Evolutionary conservation across 371 early-diverging fungal species (phyloP).

Genomic region (Apophysomyces trapeziformis): DNA sequence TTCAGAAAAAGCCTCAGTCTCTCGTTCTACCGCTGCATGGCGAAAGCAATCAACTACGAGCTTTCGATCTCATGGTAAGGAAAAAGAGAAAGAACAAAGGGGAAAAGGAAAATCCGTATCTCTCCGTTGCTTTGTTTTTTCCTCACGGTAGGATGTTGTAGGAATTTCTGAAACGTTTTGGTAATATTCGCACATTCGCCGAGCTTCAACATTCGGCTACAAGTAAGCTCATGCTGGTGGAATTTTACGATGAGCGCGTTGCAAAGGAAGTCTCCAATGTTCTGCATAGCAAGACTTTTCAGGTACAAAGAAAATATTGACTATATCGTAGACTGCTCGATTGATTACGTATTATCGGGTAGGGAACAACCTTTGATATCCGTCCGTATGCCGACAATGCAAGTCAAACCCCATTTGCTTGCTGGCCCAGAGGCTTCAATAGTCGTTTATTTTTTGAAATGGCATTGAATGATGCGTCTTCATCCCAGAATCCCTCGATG

Average conservation of each 20-base stretch:
- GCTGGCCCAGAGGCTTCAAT: neutral
- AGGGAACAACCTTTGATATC: neutral
- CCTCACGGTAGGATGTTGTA: neutral
- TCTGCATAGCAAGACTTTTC: conserved; percentile 13
- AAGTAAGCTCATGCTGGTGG: conserved; percentile 13
- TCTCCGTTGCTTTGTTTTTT: too few relatives aligned
- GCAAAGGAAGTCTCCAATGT: conserved; percentile 7
- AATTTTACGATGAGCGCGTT: conserved; percentile 16
- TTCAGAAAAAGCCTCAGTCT: neutral
- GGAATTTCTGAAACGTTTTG: conserved; percentile 16
- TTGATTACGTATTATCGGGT: neutral
- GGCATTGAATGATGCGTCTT: too few relatives aligned
- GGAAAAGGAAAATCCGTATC: neutral
- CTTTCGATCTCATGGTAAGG: conserved; percentile 17
- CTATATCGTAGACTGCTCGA: neutral
- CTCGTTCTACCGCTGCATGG: conserved; percentile 12
- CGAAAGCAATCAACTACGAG: neutral
- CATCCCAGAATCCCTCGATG: neutral
- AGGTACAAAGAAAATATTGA: conserved; percentile 15
- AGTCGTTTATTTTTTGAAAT: neutral
- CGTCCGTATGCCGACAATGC: neutral
- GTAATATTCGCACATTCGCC: neutral
- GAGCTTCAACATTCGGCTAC: conserved; percentile 7
- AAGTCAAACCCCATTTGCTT: too few relatives aligned
- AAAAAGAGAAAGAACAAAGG: neutral